Percentiles rank a stretch among this genome's conserved stretches.
phyloP scores from a whole-genome alignment of 116 monocot genomes.

The Dioscorea cayenensis region DNA sequence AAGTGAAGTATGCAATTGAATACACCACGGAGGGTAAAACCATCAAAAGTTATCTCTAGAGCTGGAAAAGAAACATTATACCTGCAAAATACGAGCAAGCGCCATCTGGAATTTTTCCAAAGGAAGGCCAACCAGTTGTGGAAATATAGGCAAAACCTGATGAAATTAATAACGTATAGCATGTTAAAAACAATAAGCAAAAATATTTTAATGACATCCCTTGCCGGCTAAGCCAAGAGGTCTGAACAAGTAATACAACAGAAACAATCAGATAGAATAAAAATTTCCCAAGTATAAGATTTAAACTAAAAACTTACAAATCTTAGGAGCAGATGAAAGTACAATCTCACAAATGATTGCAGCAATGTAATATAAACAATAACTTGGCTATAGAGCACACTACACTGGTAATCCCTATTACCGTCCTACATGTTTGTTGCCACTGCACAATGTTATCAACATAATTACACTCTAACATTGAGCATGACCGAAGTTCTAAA shows the following conservation, averaged over 20 bases:
- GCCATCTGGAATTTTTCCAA: constrained; percentile 89
- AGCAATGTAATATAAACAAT: too few species aligned
- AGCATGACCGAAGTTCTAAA: too few species aligned
- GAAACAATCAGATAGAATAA: neutral
- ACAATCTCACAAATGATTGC: too few species aligned
- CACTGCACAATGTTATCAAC: too few species aligned
- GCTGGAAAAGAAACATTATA: constrained; percentile 12
- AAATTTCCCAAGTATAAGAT: neutral
- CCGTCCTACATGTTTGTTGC: too few species aligned
- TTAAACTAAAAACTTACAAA: too few species aligned
- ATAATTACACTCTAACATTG: too few species aligned
- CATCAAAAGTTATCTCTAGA: neutral
- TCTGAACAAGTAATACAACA: neutral
- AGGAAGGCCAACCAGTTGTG: constrained; percentile 80
- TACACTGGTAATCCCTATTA: too few species aligned
- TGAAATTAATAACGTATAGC: neutral
- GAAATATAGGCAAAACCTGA: constrained; percentile 96
- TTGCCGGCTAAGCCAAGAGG: neutral
- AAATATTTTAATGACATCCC: neutral
- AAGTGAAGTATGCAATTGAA: too few species aligned
- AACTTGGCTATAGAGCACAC: too few species aligned
- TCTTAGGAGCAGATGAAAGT: too few species aligned
- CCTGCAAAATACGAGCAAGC: constrained; percentile 96
- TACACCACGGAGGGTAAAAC: too few species aligned
- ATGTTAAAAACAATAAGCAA: neutral